Evolutionary conservation across 495 filamentous ascomycete genomes (phyloP).

Genomic region (Penicillium steckii): DNA sequence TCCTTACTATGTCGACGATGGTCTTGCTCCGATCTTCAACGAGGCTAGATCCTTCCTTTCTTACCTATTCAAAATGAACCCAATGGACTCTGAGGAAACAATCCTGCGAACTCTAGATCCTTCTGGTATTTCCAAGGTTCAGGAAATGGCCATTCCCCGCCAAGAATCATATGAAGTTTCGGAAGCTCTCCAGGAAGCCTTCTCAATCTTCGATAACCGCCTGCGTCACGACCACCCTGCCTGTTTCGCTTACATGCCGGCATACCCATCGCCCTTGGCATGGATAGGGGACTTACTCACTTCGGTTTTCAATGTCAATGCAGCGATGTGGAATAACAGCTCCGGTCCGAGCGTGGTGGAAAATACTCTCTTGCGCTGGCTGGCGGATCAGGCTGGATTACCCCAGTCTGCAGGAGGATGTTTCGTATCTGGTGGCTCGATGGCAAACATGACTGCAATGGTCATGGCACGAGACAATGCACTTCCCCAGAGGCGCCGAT

Average conservation of each 20-base stretch:
- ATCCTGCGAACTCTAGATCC: not conserved
- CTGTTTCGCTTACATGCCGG: not conserved
- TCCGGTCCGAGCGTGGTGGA: not conserved
- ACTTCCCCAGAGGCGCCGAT: slow-evolving; percentile 1
- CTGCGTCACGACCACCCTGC: not conserved
- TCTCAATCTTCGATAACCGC: not conserved
- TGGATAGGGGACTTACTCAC: not conserved
- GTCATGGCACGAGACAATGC: slow-evolving; percentile 22
- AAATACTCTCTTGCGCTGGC: slow-evolving; percentile 10
- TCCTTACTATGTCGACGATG: not conserved
- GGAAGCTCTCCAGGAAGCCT: not conserved
- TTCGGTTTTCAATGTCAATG: not conserved
- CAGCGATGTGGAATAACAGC: not conserved
- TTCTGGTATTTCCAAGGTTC: not conserved
- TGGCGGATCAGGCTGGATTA: slow-evolving; percentile 12
- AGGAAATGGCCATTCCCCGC: not conserved
- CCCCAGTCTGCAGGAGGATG: slow-evolving; percentile 18
- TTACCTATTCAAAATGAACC: not conserved
- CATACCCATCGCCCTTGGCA: not conserved
- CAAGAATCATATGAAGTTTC: not conserved
- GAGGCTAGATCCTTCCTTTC: not conserved
- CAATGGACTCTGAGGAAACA: not conserved
- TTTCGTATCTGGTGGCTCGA: slow-evolving; percentile 27
- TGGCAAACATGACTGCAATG: slow-evolving; percentile 27
- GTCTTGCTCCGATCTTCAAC: not conserved